phyloP scores from a whole-genome alignment of 768 basidiomycete genomes.

The Termitomyces heimii region DNA sequence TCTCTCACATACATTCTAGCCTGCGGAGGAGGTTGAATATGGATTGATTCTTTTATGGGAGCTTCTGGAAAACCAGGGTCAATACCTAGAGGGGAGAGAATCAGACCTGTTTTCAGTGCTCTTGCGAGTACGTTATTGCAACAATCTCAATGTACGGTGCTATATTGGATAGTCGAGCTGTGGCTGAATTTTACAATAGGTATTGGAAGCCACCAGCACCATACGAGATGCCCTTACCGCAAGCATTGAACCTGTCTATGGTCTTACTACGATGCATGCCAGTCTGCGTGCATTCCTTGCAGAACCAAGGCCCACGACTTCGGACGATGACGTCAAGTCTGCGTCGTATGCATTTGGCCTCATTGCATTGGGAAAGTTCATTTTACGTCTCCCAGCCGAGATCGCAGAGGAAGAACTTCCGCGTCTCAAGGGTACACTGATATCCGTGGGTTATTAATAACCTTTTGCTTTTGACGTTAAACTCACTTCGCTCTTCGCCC shows the following conservation, averaged over 20 bases:
- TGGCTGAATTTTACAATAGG: conserved; percentile 32
- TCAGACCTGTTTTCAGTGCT: conserved; percentile 68
- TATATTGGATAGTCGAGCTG: background rate
- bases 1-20: conserved; percentile 30
- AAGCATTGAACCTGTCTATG: conserved; percentile 78
- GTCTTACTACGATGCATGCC: conserved; percentile 77
- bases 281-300: conserved; percentile 60
- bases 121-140: conserved; percentile 68
- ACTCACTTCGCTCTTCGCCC: background rate
- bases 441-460: conserved; percentile 43
- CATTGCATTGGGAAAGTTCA: conserved; percentile 78
- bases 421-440: conserved; percentile 64
- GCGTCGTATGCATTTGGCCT: conserved; percentile 78
- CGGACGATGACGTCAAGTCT: conserved; percentile 50
- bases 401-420: conserved; percentile 87
- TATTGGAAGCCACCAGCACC: conserved; percentile 77
- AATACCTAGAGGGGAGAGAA: conserved; percentile 75
- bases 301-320: conserved; percentile 35
- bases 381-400: conserved; percentile 73
- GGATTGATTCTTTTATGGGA: conserved; percentile 83
- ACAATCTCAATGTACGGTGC: conserved; percentile 56
- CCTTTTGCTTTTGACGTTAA: background rate
- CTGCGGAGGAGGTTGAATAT: conserved; percentile 63
- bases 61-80: conserved; percentile 67
- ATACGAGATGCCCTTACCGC: conserved; percentile 71